Conservation (phyloP, 1,284 basidiomycete species). For the Cryptococcus amylolentus region DNA sequence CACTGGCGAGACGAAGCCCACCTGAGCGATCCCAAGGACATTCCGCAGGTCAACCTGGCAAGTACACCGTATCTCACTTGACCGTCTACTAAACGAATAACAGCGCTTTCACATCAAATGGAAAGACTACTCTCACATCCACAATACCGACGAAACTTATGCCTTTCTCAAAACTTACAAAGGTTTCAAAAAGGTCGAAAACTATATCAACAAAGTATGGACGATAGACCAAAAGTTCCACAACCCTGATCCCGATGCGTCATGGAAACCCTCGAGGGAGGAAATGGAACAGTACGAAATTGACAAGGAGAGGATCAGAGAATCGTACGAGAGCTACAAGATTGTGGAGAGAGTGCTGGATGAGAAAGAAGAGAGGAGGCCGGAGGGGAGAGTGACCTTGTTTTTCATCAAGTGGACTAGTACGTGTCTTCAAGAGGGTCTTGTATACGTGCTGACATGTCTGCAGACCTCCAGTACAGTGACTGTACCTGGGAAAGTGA, state of each 20-base stretch:
- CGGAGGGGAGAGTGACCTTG: constrained; percentile 60
- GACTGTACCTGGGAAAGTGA: constrained; percentile 94
- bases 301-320: constrained; percentile 83
- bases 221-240: constrained; percentile 69
- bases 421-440: constrained; percentile 17
- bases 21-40: constrained; percentile 69
- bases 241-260: constrained; percentile 44
- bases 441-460: not conserved
- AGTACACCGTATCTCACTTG: constrained; percentile 34
- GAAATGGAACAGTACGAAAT: constrained; percentile 85
- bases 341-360: constrained; percentile 88
- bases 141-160: constrained; percentile 96
- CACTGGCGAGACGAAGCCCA: constrained; percentile 77
- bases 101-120: constrained; percentile 95
- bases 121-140: constrained; percentile 89
- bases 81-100: not conserved
- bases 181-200: constrained; percentile 94
- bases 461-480: constrained; percentile 75
- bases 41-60: constrained; percentile 81
- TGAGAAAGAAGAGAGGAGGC: constrained; percentile 64
- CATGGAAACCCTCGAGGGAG: constrained; percentile 72
- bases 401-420: constrained; percentile 97
- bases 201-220: constrained; percentile 85
- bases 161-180: constrained; percentile 71
- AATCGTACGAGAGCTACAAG: constrained; percentile 86